Evolutionary conservation across 2,329 filamentous ascomycete species (phyloP), one percentile per base, ranked within the genome.

Genomic region (Gaeumannomyces sp.): DNA sequence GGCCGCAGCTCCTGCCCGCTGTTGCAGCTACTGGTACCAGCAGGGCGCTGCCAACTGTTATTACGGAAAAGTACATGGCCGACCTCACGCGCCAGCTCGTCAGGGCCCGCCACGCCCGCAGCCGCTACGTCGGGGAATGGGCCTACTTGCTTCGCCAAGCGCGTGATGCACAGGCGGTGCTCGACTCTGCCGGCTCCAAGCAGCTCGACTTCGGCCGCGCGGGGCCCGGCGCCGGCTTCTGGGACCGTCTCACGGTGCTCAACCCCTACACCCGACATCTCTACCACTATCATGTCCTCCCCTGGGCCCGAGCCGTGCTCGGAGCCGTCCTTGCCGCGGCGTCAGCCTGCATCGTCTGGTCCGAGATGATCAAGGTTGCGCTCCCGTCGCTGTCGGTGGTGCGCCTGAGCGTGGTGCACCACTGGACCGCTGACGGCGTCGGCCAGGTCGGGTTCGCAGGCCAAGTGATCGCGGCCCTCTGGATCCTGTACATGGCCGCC

Each of bases 401-500:
- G 70, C 82, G 81, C 61, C 78, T 87, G 67, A 87, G 83, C 4
- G 88, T 93, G 3, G 83, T 92, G n/a, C 89, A 92, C 70, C 90
- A 93, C 68, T 89, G 89, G 74, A 84, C 85, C 50, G 86, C 87
- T 56, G 85, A 88, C 16, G 86, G 87, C 57, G 88, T 98, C 67
- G 89, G 89, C 31, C 87, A 91, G 65, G 88, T 98, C 67, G 92
- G 92, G 25, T 93, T 98, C 70, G 89, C 89, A 2, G 92, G 93
- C 5, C 95, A 99, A 74, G 75, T 93, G 59, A 89, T 94, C 61
- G 91, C 94, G 0, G 89, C 92, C 2, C 80, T 87, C 19, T 99
- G 95, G 95, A 89, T 99, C 67, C 82, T 93, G 65, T 99, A 99
- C 80, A 99, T 99, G 95, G 96, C 91, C 75, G 83, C 90, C 19